phyloP scores from a whole-genome alignment of 2,329 filamentous ascomycete genomes.

The Apiospora marii region DNA sequence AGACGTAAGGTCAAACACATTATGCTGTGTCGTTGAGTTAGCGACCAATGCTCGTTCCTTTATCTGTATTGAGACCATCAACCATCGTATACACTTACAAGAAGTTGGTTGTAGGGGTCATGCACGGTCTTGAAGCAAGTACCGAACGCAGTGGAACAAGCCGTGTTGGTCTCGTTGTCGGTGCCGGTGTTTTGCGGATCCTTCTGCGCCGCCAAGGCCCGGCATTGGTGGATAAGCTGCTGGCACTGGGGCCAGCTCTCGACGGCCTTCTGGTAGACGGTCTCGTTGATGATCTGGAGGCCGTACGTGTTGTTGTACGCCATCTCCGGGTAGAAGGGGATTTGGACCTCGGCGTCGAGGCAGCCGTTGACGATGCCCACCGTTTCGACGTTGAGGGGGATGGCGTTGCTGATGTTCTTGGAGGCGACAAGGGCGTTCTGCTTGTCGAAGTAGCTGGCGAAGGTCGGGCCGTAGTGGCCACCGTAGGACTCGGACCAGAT shows the following conservation, averaged over 20 bases:
- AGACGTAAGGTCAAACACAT: conserved; percentile 60
- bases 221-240: background rate
- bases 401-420: background rate
- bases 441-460: conserved; percentile 24
- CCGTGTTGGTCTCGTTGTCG: background rate
- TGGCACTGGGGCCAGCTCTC: conserved; percentile 35
- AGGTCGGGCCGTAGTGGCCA: conserved; percentile 31
- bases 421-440: conserved; percentile 22
- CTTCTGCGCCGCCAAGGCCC: background rate
- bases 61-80: background rate
- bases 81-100: background rate
- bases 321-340: conserved; percentile 63
- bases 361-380: conserved; percentile 77
- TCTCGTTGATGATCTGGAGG: conserved; percentile 60
- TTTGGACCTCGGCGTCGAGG: conserved; percentile 70
- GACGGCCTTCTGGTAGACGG: conserved; percentile 54
- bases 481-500: conserved; percentile 45
- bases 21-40: background rate
- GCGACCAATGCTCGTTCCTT: background rate
- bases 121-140: background rate
- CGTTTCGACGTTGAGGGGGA: conserved; percentile 60
- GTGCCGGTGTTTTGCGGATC: background rate
- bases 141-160: background rate
- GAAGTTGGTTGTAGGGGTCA: background rate
- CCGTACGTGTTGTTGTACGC: conserved; percentile 72